Percentiles rank a stretch among this genome's conserved stretches.
These are phyloP conservation scores for Plectranthus barbatus DNA, from an alignment of 257 asterid genomes.

Conservation along the genomic window DNA sequence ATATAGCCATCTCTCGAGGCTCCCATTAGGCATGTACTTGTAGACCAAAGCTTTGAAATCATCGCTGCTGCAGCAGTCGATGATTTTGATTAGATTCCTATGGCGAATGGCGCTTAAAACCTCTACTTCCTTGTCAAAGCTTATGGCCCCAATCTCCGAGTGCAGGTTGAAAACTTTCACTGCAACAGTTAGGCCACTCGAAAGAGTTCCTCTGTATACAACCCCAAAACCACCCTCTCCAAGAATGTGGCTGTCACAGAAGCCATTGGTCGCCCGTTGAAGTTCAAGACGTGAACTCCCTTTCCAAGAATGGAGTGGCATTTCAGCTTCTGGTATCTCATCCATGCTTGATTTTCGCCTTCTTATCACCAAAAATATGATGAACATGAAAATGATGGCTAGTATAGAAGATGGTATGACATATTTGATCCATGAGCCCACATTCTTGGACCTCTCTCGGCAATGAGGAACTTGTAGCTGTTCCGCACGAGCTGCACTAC, in stretches of 20 bases:
- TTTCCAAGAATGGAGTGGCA: slow-evolving; percentile 11
- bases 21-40: slow-evolving; percentile 37
- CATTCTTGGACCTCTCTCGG: background rate
- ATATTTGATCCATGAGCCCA: background rate
- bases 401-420: background rate
- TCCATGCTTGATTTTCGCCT: background rate
- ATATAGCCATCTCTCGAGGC: slow-evolving; percentile 23
- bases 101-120: slow-evolving; percentile 32
- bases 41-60: slow-evolving; percentile 27
- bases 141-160: slow-evolving; percentile 19
- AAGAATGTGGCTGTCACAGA: slow-evolving; percentile 27
- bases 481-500: slow-evolving; percentile 20
- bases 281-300: slow-evolving; percentile 35
- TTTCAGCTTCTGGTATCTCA: background rate
- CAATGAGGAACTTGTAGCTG: slow-evolving; percentile 31
- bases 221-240: slow-evolving; percentile 52
- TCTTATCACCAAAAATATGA: slow-evolving; percentile 4
- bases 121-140: slow-evolving; percentile 27
- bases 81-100: slow-evolving; percentile 30
- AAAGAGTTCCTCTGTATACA: slow-evolving; percentile 32
- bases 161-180: slow-evolving; percentile 32
- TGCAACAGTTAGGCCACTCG: slow-evolving; percentile 28
- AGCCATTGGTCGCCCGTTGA: slow-evolving; percentile 27
- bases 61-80: slow-evolving; percentile 20
- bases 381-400: background rate